Base-by-base conservation (phyloP, 2,329 filamentous ascomycete genomes). In the Aspergillus floridensis region DNA sequence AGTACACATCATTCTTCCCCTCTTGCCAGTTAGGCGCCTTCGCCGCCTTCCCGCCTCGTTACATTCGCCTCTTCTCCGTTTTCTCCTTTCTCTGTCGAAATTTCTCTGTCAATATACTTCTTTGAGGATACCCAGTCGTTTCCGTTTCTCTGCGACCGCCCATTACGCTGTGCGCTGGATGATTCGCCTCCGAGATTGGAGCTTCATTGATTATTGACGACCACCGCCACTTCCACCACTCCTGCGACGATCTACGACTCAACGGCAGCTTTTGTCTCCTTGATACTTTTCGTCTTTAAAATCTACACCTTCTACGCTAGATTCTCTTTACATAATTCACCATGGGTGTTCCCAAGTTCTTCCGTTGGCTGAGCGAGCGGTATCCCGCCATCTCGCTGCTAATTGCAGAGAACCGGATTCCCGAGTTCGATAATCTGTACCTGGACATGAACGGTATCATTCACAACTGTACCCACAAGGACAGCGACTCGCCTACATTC, bases 321-420 rank as follows among this genome's bases (percentile, higher is more conserved):
- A 44, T 57, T 47, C 35, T 57, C 56, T 56, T 59, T 32, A 56
- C 51, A 49, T 58, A 63, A 66, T 68, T 75, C 73, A 76, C 63
- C 72, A 84, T 86, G 86, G 86, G 88, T 85, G 88, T 91, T 66
- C 82, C 82, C 74, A 96, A 96, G 75, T 96, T 96, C 82, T 96
- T 96, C 82, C 86, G 95, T 85, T 99, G 96, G 95, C 90, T 99
- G 84, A 97, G 93, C 61, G 96, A 99, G 86, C 89, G 96, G 70
- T 99, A 99, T 85, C 95, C 95, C 58, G 88, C 95, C 63, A 99
- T 99, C 76, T 99, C 95, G 55, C 93, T 98, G 82, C 84, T 99
- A 70, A 99, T 99, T 74, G 92, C 93, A 57, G 95, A 99, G 81
- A 99, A 97, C 78, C 90, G 95, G 70, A 99, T 99, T 77, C 95